Base-by-base conservation (phyloP, 257 asterid species). In the Scutellaria galericulata region DNA sequence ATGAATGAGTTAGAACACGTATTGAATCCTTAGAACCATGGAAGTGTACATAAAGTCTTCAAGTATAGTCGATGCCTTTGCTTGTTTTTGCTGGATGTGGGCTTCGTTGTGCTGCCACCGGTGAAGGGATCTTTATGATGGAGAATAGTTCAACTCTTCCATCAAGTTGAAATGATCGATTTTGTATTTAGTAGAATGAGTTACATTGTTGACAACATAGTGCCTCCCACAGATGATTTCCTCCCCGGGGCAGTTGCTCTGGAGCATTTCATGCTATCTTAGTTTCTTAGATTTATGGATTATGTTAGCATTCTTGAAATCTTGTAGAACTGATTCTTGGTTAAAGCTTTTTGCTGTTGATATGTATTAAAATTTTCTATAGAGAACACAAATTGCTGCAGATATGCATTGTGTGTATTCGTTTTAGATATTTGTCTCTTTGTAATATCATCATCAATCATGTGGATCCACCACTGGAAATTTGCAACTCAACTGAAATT, bases 41-140 rank as follows among this genome's bases (percentile, higher is more conserved):
- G 64, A 27, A 70, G 24, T 74, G 85, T 74, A 81, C 76, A 74
- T 73, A 74, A 67, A 47, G 51, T 15, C 39, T 37, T 31, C 57
- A 39, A 53, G 79, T 24, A 18, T 42, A 31, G 40, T 11, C 22
- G 54, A 51, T 9, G 76, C 35, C 75, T 52, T 55, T 15, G 62
- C 60, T 47, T 40, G 56, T 45, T 50, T 24, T 52, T n/a, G 55
- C 68, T 64, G 72, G 72, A 54, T 61, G 20, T 39, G 20, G 60
- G 77, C 46, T 39, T 73, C 71, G 6, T 53, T 51, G 6, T 47
- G 18, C 47, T 13, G 37, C 37, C 37, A 31, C 37, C 37, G 37
- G 37, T 2, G 37, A 31, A 31, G 37, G 37, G 37, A 31, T 31
- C 37, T 31, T 31, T 3, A 31, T 24, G 5, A 31, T 2, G 37